A percentile compares a stretch with the other conserved stretches of the same genome.
These are phyloP conservation scores for Paspalum vaginatum DNA, from an alignment of 176 grass and related monocot species.

Conservation along the genomic window DNA sequence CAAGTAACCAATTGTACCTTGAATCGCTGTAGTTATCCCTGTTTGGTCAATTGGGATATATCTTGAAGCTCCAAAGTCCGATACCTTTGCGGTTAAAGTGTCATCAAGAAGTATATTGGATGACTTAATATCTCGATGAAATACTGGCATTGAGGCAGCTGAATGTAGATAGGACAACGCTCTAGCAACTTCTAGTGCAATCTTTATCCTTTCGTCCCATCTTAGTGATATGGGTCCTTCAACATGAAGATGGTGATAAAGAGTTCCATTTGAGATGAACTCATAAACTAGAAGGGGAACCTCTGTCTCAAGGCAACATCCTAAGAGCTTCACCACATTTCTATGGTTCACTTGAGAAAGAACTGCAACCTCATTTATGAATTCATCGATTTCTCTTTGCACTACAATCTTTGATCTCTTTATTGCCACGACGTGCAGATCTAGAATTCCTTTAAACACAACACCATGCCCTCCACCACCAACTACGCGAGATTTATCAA, in stretches of 20 bases:
- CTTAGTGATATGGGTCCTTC: slow-evolving; percentile 21
- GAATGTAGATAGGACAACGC: slow-evolving; percentile 52
- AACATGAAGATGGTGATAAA: slow-evolving; percentile 44
- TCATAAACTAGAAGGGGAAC: slow-evolving; percentile 61
- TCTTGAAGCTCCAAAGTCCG: slow-evolving; percentile 64
- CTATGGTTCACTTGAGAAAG: slow-evolving; percentile 61
- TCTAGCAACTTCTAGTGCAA: slow-evolving; percentile 41
- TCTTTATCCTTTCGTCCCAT: slow-evolving; percentile 49
- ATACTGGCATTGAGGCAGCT: slow-evolving; percentile 39
- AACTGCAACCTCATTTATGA: slow-evolving; percentile 60
- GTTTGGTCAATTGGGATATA: slow-evolving; percentile 46
- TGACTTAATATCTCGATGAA: slow-evolving; percentile 60
- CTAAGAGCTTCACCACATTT: slow-evolving; percentile 58
- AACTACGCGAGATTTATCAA: slow-evolving; percentile 38
- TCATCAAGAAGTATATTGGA: slow-evolving; percentile 66
- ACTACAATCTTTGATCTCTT: slow-evolving; percentile 62
- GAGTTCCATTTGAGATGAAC: slow-evolving; percentile 63
- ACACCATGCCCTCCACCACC: slow-evolving; percentile 51
- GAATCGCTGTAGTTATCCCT: slow-evolving; percentile 34
- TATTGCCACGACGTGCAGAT: slow-evolving; percentile 49
- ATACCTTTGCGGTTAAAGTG: slow-evolving; percentile 53
- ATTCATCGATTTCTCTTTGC: slow-evolving; percentile 49
- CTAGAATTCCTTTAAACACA: slow-evolving; percentile 55
- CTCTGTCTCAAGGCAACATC: slow-evolving; percentile 64
- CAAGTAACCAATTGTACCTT: slow-evolving; percentile 62